A percentile compares a stretch with the other conserved stretches of the same genome.
Conservation (phyloP, 2,329 filamentous ascomycete species). For the Xylaria arbuscula region DNA sequence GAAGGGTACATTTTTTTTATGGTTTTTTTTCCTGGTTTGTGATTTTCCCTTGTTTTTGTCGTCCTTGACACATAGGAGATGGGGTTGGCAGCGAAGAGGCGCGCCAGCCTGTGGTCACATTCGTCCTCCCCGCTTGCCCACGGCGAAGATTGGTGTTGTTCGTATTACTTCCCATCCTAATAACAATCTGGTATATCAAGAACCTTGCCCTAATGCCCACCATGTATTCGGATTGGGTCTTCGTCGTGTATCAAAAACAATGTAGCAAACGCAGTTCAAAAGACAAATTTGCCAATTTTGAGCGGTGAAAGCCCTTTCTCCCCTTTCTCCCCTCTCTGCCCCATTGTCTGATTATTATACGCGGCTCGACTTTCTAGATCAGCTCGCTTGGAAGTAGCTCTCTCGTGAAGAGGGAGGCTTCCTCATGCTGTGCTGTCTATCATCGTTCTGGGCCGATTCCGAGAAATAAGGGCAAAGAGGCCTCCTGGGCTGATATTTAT, state of each 20-base stretch:
- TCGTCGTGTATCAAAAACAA: constrained; percentile 40
- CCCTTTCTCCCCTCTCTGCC: constrained; percentile 40
- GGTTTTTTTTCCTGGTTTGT: constrained; percentile 23
- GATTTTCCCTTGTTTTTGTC: constrained; percentile 34
- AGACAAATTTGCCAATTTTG: constrained; percentile 43
- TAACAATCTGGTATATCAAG: constrained; percentile 43
- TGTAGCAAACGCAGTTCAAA: constrained; percentile 45
- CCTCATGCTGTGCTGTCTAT: constrained; percentile 30
- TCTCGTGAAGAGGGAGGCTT: constrained; percentile 33
- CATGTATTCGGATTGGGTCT: constrained; percentile 32
- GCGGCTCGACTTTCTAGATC: constrained; percentile 29
- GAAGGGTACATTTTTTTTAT: constrained; percentile 16
- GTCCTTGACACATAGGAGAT: constrained; percentile 48
- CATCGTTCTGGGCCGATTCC: constrained; percentile 17
- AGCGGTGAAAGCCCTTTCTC: constrained; percentile 42
- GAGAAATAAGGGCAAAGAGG: constrained; percentile 31
- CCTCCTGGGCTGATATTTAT: constrained; percentile 31
- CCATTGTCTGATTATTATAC: constrained; percentile 26
- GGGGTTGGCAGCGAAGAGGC: constrained; percentile 50
- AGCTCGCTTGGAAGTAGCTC: constrained; percentile 17
- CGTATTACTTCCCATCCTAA: constrained; percentile 27
- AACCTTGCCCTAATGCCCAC: constrained; percentile 28
- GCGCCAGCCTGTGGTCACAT: constrained; percentile 50
- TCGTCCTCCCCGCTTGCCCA: constrained; percentile 45
- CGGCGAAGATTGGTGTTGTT: constrained; percentile 27